phyloP scores from a whole-genome alignment of 805 yeast species.

The Hanseniaspora osmophila region DNA sequence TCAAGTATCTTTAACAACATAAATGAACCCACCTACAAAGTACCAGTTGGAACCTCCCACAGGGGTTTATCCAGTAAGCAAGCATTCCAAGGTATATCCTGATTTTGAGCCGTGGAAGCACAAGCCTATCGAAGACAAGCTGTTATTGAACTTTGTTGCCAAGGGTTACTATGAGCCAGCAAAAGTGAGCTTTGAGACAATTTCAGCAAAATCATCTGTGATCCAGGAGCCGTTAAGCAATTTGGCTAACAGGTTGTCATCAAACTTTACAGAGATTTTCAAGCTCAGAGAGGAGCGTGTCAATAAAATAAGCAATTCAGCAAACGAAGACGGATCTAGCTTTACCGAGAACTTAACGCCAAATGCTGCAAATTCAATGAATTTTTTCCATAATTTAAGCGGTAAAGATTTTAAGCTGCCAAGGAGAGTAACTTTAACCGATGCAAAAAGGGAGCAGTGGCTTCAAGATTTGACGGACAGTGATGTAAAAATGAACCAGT shows the following conservation, averaged over 20 bases:
- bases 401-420: slow-evolving; percentile 22
- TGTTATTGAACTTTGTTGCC: slow-evolving; percentile 19
- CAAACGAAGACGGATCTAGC: background rate
- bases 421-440: slow-evolving; percentile 70
- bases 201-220: slow-evolving; percentile 22
- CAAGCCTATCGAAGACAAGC: slow-evolving; percentile 19
- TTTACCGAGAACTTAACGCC: background rate
- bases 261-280: slow-evolving; percentile 17
- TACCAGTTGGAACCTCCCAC: background rate
- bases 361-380: background rate
- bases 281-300: slow-evolving; percentile 20
- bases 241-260: slow-evolving; percentile 17
- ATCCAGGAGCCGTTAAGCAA: slow-evolving; percentile 21
- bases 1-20: too few relatives aligned
- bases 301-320: slow-evolving; percentile 12
- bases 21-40: background rate
- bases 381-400: slow-evolving; percentile 11
- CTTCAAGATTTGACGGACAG: slow-evolving; percentile 62
- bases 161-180: slow-evolving; percentile 22
- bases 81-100: slow-evolving; percentile 13
- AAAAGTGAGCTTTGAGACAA: slow-evolving; percentile 23
- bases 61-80: background rate
- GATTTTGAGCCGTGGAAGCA: slow-evolving; percentile 25
- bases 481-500: slow-evolving; percentile 45
- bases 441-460: slow-evolving; percentile 78